Conservation (phyloP, 148 eudicot species). For the Amaranthus palmeri region DNA sequence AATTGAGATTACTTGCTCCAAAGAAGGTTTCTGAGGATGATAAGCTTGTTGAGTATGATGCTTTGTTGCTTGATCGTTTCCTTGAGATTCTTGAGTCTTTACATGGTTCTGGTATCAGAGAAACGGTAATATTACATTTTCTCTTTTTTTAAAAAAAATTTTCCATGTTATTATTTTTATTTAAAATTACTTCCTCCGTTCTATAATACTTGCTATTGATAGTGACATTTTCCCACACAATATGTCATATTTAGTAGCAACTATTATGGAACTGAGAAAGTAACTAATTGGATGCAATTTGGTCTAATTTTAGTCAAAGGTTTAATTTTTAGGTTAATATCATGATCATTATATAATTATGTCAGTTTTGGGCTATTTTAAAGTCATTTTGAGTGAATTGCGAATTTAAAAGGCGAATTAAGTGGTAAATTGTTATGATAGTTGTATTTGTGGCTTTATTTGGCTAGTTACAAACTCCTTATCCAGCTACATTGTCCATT, state of each 20-base stretch:
- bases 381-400: too few relatives aligned
- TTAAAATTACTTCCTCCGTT: too few relatives aligned
- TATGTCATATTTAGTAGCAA: too few relatives aligned
- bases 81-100: constrained; percentile 80
- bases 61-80: constrained; percentile 84
- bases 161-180: not conserved
- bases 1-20: constrained; percentile 73
- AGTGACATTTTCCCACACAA: too few relatives aligned
- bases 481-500: too few relatives aligned
- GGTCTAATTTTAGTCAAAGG: too few relatives aligned
- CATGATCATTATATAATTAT: not conserved
- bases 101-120: constrained; percentile 72
- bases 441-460: not conserved
- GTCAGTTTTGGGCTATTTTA: too few relatives aligned
- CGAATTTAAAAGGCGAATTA: not conserved
- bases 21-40: constrained; percentile 81
- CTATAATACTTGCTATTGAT: too few relatives aligned
- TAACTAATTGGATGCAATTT: too few relatives aligned
- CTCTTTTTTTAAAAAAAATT: not conserved
- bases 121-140: constrained; percentile 43
- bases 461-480: not conserved
- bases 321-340: not conserved
- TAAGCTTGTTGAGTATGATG: constrained; percentile 83
- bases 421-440: not conserved
- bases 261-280: too few relatives aligned